Evolutionary conservation across 768 basidiomycete genomes (phyloP).

Genomic region (Filobasidium wieringae): DNA sequence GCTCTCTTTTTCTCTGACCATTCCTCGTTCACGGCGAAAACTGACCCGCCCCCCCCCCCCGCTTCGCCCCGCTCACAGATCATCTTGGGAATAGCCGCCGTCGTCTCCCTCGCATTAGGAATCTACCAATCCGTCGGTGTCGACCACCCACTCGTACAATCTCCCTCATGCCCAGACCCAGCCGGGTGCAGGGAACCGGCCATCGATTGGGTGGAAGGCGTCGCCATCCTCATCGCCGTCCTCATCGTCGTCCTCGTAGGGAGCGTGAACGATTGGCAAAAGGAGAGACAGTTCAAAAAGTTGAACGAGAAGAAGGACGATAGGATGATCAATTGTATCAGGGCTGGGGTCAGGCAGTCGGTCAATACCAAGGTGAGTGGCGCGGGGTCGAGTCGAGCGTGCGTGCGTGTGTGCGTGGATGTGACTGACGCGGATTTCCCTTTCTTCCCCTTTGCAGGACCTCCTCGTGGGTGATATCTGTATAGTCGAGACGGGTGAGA

Average conservation of each 20-base stretch:
- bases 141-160: slow-evolving; percentile 43
- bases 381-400: neutral
- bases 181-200: slow-evolving; percentile 48
- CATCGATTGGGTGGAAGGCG: slow-evolving; percentile 93
- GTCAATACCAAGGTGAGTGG: slow-evolving; percentile 65
- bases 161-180: slow-evolving; percentile 30
- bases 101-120: slow-evolving; percentile 83
- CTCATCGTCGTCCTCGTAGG: slow-evolving; percentile 60
- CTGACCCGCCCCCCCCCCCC: neutral
- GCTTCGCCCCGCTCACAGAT: slow-evolving; percentile 46
- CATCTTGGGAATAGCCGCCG: slow-evolving; percentile 78
- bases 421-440: slow-evolving; percentile 2
- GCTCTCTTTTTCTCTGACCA: neutral
- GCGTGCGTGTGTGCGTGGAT: neutral
- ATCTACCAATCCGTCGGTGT: slow-evolving; percentile 86
- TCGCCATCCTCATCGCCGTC: slow-evolving; percentile 46
- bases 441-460: slow-evolving; percentile 47
- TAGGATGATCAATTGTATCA: slow-evolving; percentile 71
- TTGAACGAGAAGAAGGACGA: slow-evolving; percentile 95
- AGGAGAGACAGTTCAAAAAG: slow-evolving; percentile 84
- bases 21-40: neutral
- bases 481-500: slow-evolving; percentile 84
- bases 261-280: slow-evolving; percentile 95
- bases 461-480: slow-evolving; percentile 90
- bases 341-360: slow-evolving; percentile 54